Conservation (phyloP, 179 eudicot genomes). For the Actinidia chinensis region DNA sequence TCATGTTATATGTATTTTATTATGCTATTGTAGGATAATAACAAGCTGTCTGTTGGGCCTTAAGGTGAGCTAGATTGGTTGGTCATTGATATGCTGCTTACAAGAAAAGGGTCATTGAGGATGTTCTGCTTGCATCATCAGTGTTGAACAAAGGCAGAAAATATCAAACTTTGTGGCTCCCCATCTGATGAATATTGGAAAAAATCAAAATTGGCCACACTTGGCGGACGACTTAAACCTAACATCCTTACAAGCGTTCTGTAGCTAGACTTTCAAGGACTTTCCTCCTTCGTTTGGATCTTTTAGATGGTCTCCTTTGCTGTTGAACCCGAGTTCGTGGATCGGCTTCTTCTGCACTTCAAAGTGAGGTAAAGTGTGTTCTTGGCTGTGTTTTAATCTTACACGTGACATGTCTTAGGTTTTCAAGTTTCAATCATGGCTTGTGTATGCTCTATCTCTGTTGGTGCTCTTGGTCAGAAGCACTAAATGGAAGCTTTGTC, state of each 20-base stretch:
- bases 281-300: constrained; percentile 51
- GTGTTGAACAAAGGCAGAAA: constrained; percentile 72
- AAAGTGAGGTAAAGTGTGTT: constrained; percentile 46
- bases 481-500: constrained; percentile 2
- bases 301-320: constrained; percentile 61
- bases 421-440: neutral
- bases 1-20: too few species aligned
- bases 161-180: constrained; percentile 57
- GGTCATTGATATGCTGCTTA: too few species aligned
- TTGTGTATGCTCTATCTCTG: neutral
- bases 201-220: constrained; percentile 47
- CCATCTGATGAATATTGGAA: constrained; percentile 57
- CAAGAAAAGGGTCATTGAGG: too few species aligned
- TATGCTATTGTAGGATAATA: too few species aligned
- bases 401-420: neutral
- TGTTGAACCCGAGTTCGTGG: constrained; percentile 62
- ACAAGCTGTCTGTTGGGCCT: neutral
- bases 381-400: neutral
- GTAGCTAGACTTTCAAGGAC: constrained; percentile 52
- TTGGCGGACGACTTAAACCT: constrained; percentile 51
- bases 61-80: constrained; percentile 5
- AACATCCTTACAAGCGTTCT: constrained; percentile 49
- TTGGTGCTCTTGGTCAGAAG: neutral
- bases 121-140: constrained; percentile 15
- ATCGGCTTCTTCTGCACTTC: constrained; percentile 58